Percentiles rank a stretch among this genome's conserved stretches.
Conservation (phyloP, 441 rosid species). For the Eugenia klotzschiana region DNA sequence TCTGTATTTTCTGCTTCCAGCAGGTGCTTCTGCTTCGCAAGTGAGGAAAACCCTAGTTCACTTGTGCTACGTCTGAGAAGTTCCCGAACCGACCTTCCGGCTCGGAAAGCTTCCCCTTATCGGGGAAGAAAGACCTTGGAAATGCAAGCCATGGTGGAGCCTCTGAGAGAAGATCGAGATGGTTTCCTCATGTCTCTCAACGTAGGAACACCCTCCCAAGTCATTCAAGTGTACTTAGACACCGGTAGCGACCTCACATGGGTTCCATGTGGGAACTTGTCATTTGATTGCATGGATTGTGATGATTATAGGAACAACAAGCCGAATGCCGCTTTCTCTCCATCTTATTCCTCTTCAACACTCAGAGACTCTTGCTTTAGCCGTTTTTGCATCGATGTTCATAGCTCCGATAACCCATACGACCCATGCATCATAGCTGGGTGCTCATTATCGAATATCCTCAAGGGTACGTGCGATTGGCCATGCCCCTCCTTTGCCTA, state of each 20-base stretch:
- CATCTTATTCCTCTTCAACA: conserved; percentile 48
- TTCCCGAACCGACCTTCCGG: conserved; percentile 26
- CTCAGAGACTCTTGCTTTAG: conserved; percentile 41
- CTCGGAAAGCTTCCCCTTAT: conserved; percentile 11
- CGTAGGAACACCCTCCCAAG: conserved; percentile 70
- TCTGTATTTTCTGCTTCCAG: background rate
- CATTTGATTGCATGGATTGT: conserved; percentile 63
- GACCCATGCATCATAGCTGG: conserved; percentile 57
- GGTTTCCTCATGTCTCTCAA: conserved; percentile 60
- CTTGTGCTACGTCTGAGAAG: conserved; percentile 41
- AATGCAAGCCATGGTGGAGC: conserved; percentile 27
- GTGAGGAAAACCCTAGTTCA: conserved; percentile 15
- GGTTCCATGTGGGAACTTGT: conserved; percentile 72
- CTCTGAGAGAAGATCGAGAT: conserved; percentile 56
- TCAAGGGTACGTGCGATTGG: conserved; percentile 40
- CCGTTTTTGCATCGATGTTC: conserved; percentile 44
- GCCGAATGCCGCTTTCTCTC: conserved; percentile 33
- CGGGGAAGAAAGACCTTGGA: conserved; percentile 16
- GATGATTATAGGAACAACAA: conserved; percentile 35
- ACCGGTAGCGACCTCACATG: conserved; percentile 87
- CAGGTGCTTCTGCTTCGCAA: conserved; percentile 26
- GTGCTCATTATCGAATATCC: conserved; percentile 45
- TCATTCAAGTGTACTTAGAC: conserved; percentile 64
- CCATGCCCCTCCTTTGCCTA: conserved; percentile 86
- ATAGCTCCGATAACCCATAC: conserved; percentile 56